A percentile compares a stretch with the other conserved stretches of the same genome.
Evolutionary conservation across 192 early-diverging fungal species (phyloP).

Genomic region (Allomyces javanicus): DNA sequence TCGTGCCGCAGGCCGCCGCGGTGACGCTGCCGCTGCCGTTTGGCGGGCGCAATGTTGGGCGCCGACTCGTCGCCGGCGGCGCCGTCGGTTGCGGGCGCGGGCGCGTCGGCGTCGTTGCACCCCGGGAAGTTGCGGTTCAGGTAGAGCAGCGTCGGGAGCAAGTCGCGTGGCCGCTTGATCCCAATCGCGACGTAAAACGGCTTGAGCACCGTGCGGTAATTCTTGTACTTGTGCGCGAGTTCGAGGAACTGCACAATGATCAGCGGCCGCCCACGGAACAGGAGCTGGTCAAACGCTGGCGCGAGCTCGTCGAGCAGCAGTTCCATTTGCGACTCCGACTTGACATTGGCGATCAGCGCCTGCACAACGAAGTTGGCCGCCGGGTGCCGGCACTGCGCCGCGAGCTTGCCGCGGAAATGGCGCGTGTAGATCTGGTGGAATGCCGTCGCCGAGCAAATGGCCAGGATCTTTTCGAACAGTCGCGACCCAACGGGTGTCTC

Average conservation of each 20-base stretch:
- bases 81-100: neutral
- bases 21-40: neutral
- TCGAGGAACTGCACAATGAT: slow-evolving; percentile 40
- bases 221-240: neutral
- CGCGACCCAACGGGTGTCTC: slow-evolving; percentile 57
- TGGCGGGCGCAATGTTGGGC: neutral
- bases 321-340: slow-evolving; percentile 34
- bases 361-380: slow-evolving; percentile 74
- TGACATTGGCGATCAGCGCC: slow-evolving; percentile 39
- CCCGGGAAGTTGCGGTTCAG: neutral
- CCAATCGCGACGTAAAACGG: neutral
- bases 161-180: neutral
- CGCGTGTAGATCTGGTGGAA: slow-evolving; percentile 42
- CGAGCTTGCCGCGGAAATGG: slow-evolving; percentile 40
- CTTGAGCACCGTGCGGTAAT: neutral
- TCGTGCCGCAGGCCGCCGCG: neutral
- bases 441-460: slow-evolving; percentile 23
- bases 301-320: slow-evolving; percentile 41
- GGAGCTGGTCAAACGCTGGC: slow-evolving; percentile 32
- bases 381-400: slow-evolving; percentile 41
- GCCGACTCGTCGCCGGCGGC: too few species aligned
- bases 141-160: neutral
- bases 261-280: slow-evolving; percentile 44
- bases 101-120: neutral
- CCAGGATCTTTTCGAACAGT: slow-evolving; percentile 48